Base-by-base conservation (phyloP, 2,329 filamentous ascomycete species). In the Xylariaceae sp. region DNA sequence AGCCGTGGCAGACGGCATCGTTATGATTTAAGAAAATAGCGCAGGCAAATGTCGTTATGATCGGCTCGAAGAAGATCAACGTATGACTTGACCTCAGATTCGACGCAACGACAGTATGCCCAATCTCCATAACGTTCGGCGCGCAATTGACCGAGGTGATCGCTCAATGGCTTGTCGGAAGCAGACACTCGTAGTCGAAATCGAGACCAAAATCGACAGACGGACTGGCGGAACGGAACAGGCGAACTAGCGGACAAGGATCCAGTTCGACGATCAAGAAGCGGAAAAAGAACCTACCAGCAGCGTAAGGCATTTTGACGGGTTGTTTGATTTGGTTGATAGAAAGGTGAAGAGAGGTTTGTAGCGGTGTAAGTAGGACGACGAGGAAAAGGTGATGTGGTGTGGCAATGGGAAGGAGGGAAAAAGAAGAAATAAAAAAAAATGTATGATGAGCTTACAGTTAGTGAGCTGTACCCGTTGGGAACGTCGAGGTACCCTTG, bases 281-380 rank as follows among this genome's bases (percentile, higher is more conserved):
- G n/a, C 35, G 50, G n/a, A 57, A 64, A 23, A 61, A 51, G 45
- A 60, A 74, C 78, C 67, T 77, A 80, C 78, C 78, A 63, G 74
- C 70, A 70, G 73, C 70, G 71, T 73, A 75, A 72, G 66, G 68
- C 73, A 78, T 78, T 72, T 75, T 79, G 72, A 65, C 70, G 23
- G 72, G 74, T 73, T 56, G 51, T 62, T 35, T 47, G 34, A 13
- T 55, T 30, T 30, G 58, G 30, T 51, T 54, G 9, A 56, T 55
- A 51, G 42, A 66, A 58, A 65, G 61, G 8, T n/a, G 49, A 15
- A 51, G 10, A 51, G 13, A 35, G 59, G 62, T 55, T 62, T 65
- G 63, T 57, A 61, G 72, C 68, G 70, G 71, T 57, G 62, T 60
- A 70, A 6, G 5, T 30, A 30, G 23, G 23, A 30, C 23, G 23